phyloP scores from a whole-genome alignment of 768 basidiomycete species.

The Paxillus involutus region DNA sequence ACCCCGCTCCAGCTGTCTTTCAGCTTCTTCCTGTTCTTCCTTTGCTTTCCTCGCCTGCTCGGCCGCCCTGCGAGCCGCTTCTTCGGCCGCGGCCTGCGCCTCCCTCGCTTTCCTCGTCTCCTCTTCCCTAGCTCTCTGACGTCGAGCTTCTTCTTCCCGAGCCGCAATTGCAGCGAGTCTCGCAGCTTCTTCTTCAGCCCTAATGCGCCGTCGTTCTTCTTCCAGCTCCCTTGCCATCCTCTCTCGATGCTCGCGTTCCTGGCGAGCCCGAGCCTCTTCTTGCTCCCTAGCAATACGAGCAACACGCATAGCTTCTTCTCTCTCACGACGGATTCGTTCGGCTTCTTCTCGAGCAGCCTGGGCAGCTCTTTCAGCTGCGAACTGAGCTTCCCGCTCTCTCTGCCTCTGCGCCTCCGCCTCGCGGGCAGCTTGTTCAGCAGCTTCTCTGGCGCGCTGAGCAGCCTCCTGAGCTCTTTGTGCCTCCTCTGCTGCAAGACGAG shows the following conservation, averaged over 20 bases:
- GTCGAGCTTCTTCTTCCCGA: constrained; percentile 23
- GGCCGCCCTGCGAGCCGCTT: constrained; percentile 20
- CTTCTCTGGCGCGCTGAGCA: constrained; percentile 21
- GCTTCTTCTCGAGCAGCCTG: constrained; percentile 22
- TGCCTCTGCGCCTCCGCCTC: constrained; percentile 19
- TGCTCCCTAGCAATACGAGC: constrained; percentile 20
- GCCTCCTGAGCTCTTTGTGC: constrained; percentile 16
- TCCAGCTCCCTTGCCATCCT: constrained; percentile 16
- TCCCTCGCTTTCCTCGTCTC: constrained; percentile 14
- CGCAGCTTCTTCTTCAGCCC: constrained; percentile 23
- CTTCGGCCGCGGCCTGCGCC: constrained; percentile 22
- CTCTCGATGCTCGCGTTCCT: constrained; percentile 22
- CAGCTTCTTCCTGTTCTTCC: constrained; percentile 19
- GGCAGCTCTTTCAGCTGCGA: constrained; percentile 23
- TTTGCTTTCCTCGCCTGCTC: constrained; percentile 23
- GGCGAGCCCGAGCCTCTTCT: constrained; percentile 25
- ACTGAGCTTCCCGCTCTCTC: constrained; percentile 14
- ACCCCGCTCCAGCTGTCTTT: constrained; percentile 24
- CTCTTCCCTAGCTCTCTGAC: constrained; percentile 20
- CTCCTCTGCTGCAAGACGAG: constrained; percentile 21
- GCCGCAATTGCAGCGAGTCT: constrained; percentile 22
- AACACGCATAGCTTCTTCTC: constrained; percentile 21
- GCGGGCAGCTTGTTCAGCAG: constrained; percentile 21
- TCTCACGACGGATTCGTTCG: constrained; percentile 19
- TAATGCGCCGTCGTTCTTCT: constrained; percentile 17